Conservation (phyloP, 192 early-diverging fungal genomes). For the Rhizoclosmatium sp. region DNA sequence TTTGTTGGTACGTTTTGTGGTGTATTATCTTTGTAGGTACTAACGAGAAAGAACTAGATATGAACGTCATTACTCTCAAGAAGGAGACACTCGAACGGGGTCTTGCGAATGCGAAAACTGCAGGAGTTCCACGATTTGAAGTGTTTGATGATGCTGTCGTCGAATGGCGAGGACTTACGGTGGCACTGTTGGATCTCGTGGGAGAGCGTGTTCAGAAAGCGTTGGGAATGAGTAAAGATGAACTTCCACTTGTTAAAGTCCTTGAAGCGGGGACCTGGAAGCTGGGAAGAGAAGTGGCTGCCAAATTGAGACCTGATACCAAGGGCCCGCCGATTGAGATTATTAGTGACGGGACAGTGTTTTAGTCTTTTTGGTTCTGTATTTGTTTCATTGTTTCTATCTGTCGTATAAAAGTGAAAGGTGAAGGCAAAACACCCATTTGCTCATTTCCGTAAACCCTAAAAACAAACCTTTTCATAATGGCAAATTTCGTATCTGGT, state of each 20-base stretch:
- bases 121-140: conserved; percentile 73
- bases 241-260: conserved; percentile 84
- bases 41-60: conserved; percentile 49
- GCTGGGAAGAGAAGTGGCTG: conserved; percentile 86
- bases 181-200: conserved; percentile 79
- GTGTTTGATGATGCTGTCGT: conserved; percentile 83
- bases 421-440: too few relatives aligned
- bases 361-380: conserved; percentile 52
- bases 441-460: too few relatives aligned
- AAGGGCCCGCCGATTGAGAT: conserved; percentile 92
- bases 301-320: conserved; percentile 75
- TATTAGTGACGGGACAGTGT: conserved; percentile 85
- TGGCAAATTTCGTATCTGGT: too few relatives aligned
- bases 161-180: conserved; percentile 94
- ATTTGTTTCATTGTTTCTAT: neutral
- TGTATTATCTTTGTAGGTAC: too few relatives aligned
- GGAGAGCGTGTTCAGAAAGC: conserved; percentile 67
- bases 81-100: conserved; percentile 10
- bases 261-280: conserved; percentile 94
- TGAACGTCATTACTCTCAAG: conserved; percentile 71
- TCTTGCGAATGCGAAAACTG: conserved; percentile 39
- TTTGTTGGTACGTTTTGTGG: conserved; percentile 66
- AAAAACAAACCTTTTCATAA: too few relatives aligned
- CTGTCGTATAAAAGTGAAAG: too few relatives aligned
- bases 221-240: conserved; percentile 55